Base-by-base conservation (phyloP, 352 stramenopile genomes). In the Globisporangium perplexum region DNA sequence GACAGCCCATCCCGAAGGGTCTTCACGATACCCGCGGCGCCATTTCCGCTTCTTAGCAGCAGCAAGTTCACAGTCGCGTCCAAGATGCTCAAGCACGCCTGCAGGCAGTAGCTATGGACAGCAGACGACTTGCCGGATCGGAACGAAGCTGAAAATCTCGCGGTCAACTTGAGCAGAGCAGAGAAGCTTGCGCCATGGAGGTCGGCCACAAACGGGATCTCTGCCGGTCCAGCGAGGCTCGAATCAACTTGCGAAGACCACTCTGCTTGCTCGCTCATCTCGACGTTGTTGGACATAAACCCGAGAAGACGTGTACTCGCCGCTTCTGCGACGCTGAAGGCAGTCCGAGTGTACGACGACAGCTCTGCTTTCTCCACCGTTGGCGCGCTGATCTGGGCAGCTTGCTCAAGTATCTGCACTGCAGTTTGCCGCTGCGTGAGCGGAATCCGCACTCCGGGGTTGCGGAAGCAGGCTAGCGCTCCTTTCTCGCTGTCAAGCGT, bases 151-250 rank as follows among this genome's bases (percentile, higher is more conserved):
- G 70, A 50, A 55, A 74, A 83, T 28, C 56, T 65, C 17, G 57
- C 55, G 3, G 58, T 64, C 39, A 83, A 62, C 28, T 20, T 35
- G 20, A 83, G 30, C 35, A 84, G 47, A 5, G 65, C 55, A 7
- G 55, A 48, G 38, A 84, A 75, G 8, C 68, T 79, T 3, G 55
- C 50, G 7, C 53, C 28, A 6, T 71, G 47, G 6, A 79, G 28
- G 50, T 84, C 75, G 2, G 77, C 50, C 39, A 68, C 71, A 53
- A 86, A 86, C 5, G 71, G 68, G 43, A 81, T 50, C n/a, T 35
- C 28, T 12, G 39, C 22, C 12, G 23, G 24, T 12, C 23, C 38
- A n/a, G 43, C 36, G 12, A 23, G 2, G 7, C 11, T 53, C 15
- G 26, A 36, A 10, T 36, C 43, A 15, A 57, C 4, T 15, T 58